These are phyloP conservation scores for Coemansia asiatica DNA, from an alignment of 192 early-diverging fungal species.

Conservation along the genomic window DNA sequence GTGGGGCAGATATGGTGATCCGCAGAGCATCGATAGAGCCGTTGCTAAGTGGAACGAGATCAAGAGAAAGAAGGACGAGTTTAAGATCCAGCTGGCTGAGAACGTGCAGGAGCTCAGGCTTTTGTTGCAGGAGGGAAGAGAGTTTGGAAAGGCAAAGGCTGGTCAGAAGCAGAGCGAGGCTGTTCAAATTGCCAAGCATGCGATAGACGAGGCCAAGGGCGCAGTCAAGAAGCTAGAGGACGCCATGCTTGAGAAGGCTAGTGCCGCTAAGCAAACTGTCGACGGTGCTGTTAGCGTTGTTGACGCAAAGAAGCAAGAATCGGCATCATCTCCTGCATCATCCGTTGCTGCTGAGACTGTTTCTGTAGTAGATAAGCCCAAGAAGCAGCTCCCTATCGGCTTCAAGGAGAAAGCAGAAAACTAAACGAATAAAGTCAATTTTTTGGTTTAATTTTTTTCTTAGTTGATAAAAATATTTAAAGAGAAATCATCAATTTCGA, in stretches of 20 bases:
- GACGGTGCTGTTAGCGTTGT: neutral
- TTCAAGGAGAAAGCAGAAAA: conserved; percentile 21
- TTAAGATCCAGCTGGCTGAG: neutral
- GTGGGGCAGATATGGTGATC: conserved; percentile 52
- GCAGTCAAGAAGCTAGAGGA: neutral
- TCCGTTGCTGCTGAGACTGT: neutral
- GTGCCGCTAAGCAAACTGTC: conserved; percentile 2
- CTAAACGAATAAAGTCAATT: neutral
- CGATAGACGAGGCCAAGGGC: neutral
- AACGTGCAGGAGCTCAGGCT: conserved; percentile 37
- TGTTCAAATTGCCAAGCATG: neutral
- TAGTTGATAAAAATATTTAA: neutral
- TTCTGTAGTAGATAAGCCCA: neutral
- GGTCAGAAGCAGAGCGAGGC: neutral
- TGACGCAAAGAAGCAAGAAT: neutral
- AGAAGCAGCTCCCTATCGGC: conserved; percentile 33
- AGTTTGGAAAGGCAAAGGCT: conserved; percentile 7
- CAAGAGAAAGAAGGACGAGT: neutral
- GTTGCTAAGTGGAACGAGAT: conserved; percentile 6
- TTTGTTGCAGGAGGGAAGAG: conserved; percentile 38
- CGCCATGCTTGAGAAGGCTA: neutral
- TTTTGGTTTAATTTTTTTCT: neutral
- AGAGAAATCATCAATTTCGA: too few relatives aligned
- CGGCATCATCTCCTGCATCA: neutral
- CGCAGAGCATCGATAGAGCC: conserved; percentile 21